Base-by-base conservation (phyloP, 78 protist genomes). In the Dictyostelium intermedium region DNA sequence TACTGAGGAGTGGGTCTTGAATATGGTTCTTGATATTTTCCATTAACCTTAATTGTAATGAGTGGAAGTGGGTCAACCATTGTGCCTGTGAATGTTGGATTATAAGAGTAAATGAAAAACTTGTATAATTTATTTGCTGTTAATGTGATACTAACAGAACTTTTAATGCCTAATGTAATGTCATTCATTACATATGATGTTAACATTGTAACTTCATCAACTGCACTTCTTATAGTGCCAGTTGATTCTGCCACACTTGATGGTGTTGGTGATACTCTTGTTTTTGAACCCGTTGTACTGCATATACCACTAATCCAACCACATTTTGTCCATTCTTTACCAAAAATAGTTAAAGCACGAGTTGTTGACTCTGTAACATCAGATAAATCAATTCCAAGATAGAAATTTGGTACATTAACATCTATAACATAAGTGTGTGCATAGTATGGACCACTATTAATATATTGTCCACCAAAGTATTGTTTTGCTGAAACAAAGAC, bases 381-480 rank as follows among this genome's bases (percentile, higher is more conserved):
- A 20, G 61, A 45, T 37, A 77, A 77, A 77, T 77, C 63, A 1
- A 77, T 77, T 6, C 83, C 83, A 45, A 77, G 83, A 23, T 77
- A 77, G 10, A 77, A 77, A 0, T 1, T 37, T 18, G 4, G 6
- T 8, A 1, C 32, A n/a, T 6, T 6, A 8, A 13, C 1, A 61
- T 61, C 70, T 7, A n/a, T n/a, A n/a, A 6, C 8, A n/a, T 61
- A 61, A 1, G 70, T 61, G 5, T 61, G 70, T 11, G 70, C 70
- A 61, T n/a, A 61, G 8, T 8, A 61, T 61, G 70, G 70, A 1
- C 70, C 70, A 25, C 34, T 34, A 25, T 63, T n/a, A n/a, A n/a
- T n/a, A n/a, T n/a, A n/a, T n/a, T 9, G 7, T 18, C 9, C 73
- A 25, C 35, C 25, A 9, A 25, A 63, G 2, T 32, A 0, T 25